Base-by-base conservation (phyloP, 495 filamentous ascomycete species). In the Xylaria longipes region DNA sequence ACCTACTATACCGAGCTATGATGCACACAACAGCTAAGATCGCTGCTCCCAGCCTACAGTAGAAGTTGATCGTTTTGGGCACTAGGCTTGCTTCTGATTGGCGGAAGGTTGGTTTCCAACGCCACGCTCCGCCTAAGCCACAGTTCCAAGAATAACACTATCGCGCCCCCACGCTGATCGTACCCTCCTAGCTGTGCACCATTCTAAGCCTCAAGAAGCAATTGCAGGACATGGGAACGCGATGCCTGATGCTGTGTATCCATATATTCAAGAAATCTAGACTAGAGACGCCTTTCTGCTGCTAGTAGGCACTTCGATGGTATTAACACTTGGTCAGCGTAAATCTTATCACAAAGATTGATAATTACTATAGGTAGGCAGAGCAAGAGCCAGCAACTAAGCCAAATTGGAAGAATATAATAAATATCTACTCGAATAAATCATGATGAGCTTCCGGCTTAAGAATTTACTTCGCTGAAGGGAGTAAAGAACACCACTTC, bases 11-110 rank as follows among this genome's bases (percentile, higher is more conserved):
- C 12, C 3, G 31, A 56, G 22, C n/a, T 48, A 20, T 48, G 6
- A 20, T 48, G 6, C 45, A 14, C 17, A 48, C 20, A n/a, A 54
- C 50, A 54, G 50, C 50, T 27, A 57, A 57, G 27, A 57, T 57
- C 54, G 27, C 17, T 35, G 14, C 56, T 35, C 11, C 25, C 29
- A 33, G 35, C 17, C 4, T 15, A 64, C 5, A 64, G 39, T 7
- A 39, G 31, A 61, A 64, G 39, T 7, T 61, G 31, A 61, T n/a
- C 31, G 57, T 61, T 37, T 37, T 61, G 3, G 60, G 60, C 35
- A 31, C 41, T 48, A 37, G 29, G 15, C 39, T 31, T 15, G 25
- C 27, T 27, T 48, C 25, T 65, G 43, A 65, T 65, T 65, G 63
- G 63, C 58, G n/a, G 20, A 39, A 29, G 58, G 54, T 58, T 41